Percentiles rank a stretch among this genome's conserved stretches.
Conservation (phyloP, 169 alveolate genomes). For the Plasmodium vivax region DNA sequence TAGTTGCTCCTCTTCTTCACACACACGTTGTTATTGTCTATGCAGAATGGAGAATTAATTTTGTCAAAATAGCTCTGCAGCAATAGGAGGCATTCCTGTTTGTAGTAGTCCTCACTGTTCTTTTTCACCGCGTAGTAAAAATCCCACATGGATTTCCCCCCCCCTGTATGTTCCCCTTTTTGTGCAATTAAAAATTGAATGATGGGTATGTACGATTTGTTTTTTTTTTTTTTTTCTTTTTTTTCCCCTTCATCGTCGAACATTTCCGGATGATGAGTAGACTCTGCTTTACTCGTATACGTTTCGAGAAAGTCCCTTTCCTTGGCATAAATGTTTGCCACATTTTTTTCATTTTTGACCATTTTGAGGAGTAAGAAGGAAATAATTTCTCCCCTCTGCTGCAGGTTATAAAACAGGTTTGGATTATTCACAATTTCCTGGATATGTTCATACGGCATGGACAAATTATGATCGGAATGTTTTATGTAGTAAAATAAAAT, state of each 20-base stretch:
- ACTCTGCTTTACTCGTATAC: background rate
- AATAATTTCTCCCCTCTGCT: constrained; percentile 43
- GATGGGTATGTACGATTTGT: background rate
- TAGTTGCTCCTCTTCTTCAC: constrained; percentile 6
- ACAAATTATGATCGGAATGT: constrained; percentile 11
- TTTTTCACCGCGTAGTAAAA: constrained; percentile 22
- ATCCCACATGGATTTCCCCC: constrained; percentile 1
- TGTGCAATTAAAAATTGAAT: constrained; percentile 10
- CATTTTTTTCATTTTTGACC: constrained; percentile 20
- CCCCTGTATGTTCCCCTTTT: background rate
- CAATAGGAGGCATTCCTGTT: constrained; percentile 11
- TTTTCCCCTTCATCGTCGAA: background rate
- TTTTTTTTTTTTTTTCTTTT: background rate
- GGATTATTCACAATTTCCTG: constrained; percentile 22
- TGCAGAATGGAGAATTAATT: constrained; percentile 5
- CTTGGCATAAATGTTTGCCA: constrained; percentile 1
- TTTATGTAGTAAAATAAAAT: constrained; percentile 42
- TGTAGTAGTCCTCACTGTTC: constrained; percentile 36
- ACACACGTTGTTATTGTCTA: background rate
- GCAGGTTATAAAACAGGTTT: constrained; percentile 30
- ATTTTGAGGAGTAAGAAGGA: constrained; percentile 23
- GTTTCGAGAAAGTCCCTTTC: constrained; percentile 5
- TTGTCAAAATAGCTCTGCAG: constrained; percentile 27
- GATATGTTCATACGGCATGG: constrained; percentile 42
- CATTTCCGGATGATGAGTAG: background rate